A percentile compares a stretch with the other conserved stretches of the same genome.
Conservation (phyloP, 1,284 basidiomycete species). For the Apiotrichum siamense region DNA sequence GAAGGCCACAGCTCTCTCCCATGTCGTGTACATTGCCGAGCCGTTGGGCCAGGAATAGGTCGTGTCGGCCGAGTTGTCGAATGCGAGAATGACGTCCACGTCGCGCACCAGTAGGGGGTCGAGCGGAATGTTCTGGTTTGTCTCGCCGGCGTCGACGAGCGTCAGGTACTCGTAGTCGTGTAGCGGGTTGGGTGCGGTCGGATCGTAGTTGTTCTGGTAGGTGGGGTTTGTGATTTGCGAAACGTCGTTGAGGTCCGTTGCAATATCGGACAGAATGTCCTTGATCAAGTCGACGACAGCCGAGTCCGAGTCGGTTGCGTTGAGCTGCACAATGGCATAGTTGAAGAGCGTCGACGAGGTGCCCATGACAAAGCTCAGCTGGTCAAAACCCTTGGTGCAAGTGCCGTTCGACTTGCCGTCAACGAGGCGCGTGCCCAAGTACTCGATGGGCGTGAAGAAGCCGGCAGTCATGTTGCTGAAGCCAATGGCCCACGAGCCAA, state of each 20-base stretch:
- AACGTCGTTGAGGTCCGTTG: conserved; percentile 47
- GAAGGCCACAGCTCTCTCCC: conserved; percentile 27
- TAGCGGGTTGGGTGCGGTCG: conserved; percentile 41
- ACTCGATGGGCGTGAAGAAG: conserved; percentile 43
- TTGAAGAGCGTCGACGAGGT: conserved; percentile 48
- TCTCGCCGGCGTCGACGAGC: conserved; percentile 51
- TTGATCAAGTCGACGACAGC: conserved; percentile 35
- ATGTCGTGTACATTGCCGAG: conserved; percentile 45
- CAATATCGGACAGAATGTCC: conserved; percentile 35
- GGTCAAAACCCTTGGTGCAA: conserved; percentile 46
- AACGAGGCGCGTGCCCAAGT: conserved; percentile 40
- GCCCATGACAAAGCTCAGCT: conserved; percentile 48
- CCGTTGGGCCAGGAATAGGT: conserved; percentile 52
- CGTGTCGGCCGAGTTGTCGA: conserved; percentile 54
- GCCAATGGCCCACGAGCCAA: conserved; percentile 50
- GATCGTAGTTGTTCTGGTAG: conserved; percentile 20
- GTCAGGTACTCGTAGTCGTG: conserved; percentile 38
- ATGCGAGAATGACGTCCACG: conserved; percentile 52
- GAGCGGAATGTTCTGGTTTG: conserved; percentile 51
- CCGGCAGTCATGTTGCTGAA: conserved; percentile 30
- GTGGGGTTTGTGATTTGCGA: conserved; percentile 49
- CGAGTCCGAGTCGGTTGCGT: conserved; percentile 30
- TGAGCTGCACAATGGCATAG: conserved; percentile 20
- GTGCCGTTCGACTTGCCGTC: conserved; percentile 39
- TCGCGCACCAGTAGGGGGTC: conserved; percentile 51